These are phyloP conservation scores for Cylindrotheca closterium DNA, from an alignment of 108 stramenopile genomes.

Conservation along the genomic window DNA sequence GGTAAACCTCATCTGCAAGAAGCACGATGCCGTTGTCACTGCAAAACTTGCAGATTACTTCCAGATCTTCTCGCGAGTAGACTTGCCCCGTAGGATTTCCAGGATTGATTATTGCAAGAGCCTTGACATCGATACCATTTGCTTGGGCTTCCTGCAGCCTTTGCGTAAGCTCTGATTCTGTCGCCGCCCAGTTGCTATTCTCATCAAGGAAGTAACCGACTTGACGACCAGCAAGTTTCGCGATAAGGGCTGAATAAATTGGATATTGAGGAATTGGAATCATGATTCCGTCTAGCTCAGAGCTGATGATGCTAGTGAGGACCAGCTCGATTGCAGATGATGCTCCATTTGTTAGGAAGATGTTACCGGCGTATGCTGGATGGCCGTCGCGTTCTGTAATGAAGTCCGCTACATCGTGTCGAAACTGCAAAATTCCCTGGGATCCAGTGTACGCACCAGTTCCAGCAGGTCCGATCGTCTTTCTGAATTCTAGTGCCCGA, in stretches of 20 bases:
- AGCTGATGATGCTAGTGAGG: slow-evolving; percentile 69
- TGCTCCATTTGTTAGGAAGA: slow-evolving; percentile 95
- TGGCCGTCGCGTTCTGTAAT: slow-evolving; percentile 75
- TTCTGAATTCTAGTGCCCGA: slow-evolving; percentile 54
- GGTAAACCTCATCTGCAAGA: slow-evolving; percentile 97
- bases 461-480: slow-evolving; percentile 52
- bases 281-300: slow-evolving; percentile 58
- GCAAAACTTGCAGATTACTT: slow-evolving; percentile 85
- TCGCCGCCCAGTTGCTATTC: slow-evolving; percentile 76
- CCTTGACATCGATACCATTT: slow-evolving; percentile 65
- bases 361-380: slow-evolving; percentile 65
- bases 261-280: slow-evolving; percentile 98
- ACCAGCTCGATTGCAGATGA: slow-evolving; percentile 81
- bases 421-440: slow-evolving; percentile 73
- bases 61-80: slow-evolving; percentile 67
- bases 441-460: slow-evolving; percentile 83
- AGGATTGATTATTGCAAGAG: slow-evolving; percentile 96
- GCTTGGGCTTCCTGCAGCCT: slow-evolving; percentile 61
- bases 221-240: slow-evolving; percentile 81
- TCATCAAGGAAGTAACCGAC: slow-evolving; percentile 93
- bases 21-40: slow-evolving; percentile 82
- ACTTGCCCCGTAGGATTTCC: slow-evolving; percentile 96
- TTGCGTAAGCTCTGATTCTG: slow-evolving; percentile 69
- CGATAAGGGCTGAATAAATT: slow-evolving; percentile 89
- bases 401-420: slow-evolving; percentile 84